phyloP scores from a whole-genome alignment of 2,329 filamentous ascomycete genomes.

The Colletotrichum echinochloae region DNA sequence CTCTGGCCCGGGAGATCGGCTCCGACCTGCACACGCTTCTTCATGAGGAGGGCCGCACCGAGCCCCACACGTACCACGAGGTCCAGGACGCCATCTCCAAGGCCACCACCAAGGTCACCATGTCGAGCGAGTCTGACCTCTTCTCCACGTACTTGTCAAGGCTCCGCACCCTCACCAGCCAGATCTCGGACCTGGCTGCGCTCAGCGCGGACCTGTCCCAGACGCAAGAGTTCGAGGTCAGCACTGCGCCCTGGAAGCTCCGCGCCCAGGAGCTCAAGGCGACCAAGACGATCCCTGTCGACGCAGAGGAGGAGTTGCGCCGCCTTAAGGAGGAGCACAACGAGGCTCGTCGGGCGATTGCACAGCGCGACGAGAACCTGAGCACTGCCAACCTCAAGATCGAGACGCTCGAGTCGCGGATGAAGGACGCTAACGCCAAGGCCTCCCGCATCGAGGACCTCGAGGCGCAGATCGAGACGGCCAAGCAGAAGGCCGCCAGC shows the following conservation, averaged over 20 bases:
- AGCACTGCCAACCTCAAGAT: slow-evolving; percentile 93
- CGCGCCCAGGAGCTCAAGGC: slow-evolving; percentile 84
- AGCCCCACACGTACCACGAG: slow-evolving; percentile 75
- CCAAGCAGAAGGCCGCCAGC: slow-evolving; percentile 61
- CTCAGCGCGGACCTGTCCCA: slow-evolving; percentile 78
- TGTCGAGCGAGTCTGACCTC: slow-evolving; percentile 72
- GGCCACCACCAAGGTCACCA: slow-evolving; percentile 64
- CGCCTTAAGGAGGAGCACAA: slow-evolving; percentile 83
- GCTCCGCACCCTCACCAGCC: slow-evolving; percentile 72
- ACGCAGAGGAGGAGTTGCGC: slow-evolving; percentile 86
- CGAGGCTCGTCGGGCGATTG: slow-evolving; percentile 78
- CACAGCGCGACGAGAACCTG: slow-evolving; percentile 82
- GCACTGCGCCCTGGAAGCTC: slow-evolving; percentile 83
- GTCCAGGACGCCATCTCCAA: slow-evolving; percentile 72
- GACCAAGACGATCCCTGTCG: slow-evolving; percentile 83
- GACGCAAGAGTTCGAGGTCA: slow-evolving; percentile 83
- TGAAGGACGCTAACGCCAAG: slow-evolving; percentile 85
- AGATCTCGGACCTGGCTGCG: slow-evolving; percentile 77
- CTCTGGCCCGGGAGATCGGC: slow-evolving; percentile 76
- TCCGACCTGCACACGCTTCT: slow-evolving; percentile 74
- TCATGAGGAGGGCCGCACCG: slow-evolving; percentile 76
- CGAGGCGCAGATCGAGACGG: slow-evolving; percentile 68
- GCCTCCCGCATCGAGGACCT: slow-evolving; percentile 75
- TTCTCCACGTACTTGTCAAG: slow-evolving; percentile 76
- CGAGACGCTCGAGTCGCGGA: slow-evolving; percentile 88